Evolutionary conservation across 306 rosid species (phyloP).

Genomic region (Castanea crenata): DNA sequence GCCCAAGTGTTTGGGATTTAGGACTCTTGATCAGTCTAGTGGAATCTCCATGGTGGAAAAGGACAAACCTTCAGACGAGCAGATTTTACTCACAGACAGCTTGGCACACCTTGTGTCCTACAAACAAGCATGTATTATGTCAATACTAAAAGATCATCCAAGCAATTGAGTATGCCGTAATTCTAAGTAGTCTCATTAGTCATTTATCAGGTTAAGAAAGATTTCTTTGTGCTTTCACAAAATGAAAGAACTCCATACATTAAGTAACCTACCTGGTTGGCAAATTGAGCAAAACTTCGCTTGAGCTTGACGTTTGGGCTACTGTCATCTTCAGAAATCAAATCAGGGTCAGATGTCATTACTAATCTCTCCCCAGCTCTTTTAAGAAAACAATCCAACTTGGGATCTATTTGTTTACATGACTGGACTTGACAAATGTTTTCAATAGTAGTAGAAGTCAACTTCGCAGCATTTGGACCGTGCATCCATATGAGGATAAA

Average conservation of each 20-base stretch:
- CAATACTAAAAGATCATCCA: slow-evolving; percentile 21
- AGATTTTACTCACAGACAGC: slow-evolving; percentile 3
- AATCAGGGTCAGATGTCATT: slow-evolving; percentile 6
- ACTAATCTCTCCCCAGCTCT: slow-evolving; percentile 30
- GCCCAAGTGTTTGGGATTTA: neutral
- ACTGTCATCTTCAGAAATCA: slow-evolving; percentile 4
- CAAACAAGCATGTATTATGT: slow-evolving; percentile 18
- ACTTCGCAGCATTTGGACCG: slow-evolving; percentile 51
- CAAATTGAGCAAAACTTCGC: slow-evolving; percentile 23
- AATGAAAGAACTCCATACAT: neutral
- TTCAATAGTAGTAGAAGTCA: slow-evolving; percentile 28
- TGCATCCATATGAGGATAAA: slow-evolving; percentile 55
- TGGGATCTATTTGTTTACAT: slow-evolving; percentile 29
- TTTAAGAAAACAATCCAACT: slow-evolving; percentile 46
- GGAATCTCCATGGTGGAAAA: neutral
- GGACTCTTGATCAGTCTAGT: neutral
- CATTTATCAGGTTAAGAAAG: neutral
- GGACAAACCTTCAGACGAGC: slow-evolving; percentile 26
- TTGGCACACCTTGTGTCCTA: slow-evolving; percentile 37
- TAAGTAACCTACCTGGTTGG: slow-evolving; percentile 37
- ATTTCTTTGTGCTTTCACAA: neutral
- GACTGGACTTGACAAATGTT: slow-evolving; percentile 50
- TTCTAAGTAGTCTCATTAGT: neutral
- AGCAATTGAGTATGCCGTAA: slow-evolving; percentile 4
- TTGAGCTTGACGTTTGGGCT: slow-evolving; percentile 12